These are phyloP conservation scores for Podila minutissima DNA, from an alignment of 192 early-diverging fungal species.

Conservation along the genomic window DNA sequence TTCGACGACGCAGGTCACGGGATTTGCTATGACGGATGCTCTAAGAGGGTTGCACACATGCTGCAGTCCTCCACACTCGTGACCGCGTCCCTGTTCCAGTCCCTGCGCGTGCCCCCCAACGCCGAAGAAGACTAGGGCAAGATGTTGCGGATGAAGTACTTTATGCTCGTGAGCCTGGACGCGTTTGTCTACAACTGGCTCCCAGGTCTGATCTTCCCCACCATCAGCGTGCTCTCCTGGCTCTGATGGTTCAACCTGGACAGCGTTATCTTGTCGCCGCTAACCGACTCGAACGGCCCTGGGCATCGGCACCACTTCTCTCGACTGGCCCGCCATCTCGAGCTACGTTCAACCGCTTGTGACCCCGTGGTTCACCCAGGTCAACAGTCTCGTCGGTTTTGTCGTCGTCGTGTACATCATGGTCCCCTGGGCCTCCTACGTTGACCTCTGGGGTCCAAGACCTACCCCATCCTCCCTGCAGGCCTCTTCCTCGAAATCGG, in stretches of 20 bases:
- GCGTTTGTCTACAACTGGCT: conserved; percentile 58
- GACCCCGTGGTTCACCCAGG: conserved; percentile 51
- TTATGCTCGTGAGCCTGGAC: conserved; percentile 44
- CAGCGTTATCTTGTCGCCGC: conserved; percentile 45
- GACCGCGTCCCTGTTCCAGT: conserved; percentile 76
- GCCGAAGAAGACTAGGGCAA: conserved; percentile 20
- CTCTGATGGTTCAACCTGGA: conserved; percentile 55
- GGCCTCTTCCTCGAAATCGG: conserved; percentile 7
- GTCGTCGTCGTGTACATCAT: conserved; percentile 47
- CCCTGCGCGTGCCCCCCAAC: conserved; percentile 62
- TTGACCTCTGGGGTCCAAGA: conserved; percentile 53
- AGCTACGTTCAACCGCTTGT: conserved; percentile 47
- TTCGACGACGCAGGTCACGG: conserved; percentile 64
- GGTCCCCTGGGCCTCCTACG: conserved; percentile 50
- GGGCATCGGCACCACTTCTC: conserved; percentile 43
- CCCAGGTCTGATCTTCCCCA: conserved; percentile 57
- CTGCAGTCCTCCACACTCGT: conserved; percentile 69
- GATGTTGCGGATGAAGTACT: conserved; percentile 55
- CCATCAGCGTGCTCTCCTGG: conserved; percentile 53
- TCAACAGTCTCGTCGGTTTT: conserved; percentile 55
- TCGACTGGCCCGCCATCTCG: conserved; percentile 51
- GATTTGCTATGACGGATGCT: conserved; percentile 65
- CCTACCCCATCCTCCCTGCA: conserved; percentile 44
- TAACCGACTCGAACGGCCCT: conserved; percentile 50
- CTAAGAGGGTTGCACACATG: conserved; percentile 62